These are phyloP conservation scores for Steccherinum ochraceum DNA, from an alignment of 768 basidiomycete genomes.

Conservation along the genomic window DNA sequence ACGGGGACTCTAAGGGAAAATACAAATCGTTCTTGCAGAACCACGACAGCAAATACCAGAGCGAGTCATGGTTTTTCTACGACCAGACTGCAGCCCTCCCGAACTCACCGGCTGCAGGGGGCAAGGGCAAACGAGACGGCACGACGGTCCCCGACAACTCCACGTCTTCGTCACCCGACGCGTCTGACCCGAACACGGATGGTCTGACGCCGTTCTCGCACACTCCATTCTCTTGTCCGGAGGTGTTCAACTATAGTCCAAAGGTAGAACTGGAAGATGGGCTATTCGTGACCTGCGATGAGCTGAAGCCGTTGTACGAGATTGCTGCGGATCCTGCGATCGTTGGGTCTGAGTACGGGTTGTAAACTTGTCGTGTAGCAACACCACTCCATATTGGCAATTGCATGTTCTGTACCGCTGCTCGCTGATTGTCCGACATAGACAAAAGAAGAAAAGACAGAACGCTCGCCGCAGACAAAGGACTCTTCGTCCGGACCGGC, in stretches of 20 bases:
- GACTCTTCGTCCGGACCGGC: no score
- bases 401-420: no score
- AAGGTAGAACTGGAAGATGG: constrained; percentile 35
- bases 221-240: constrained; percentile 33
- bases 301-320: constrained; percentile 34
- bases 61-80: constrained; percentile 40
- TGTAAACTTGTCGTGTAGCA: neutral
- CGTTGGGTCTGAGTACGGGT: neutral
- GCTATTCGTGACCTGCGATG: constrained; percentile 37
- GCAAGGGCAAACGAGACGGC: constrained; percentile 14
- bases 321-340: constrained; percentile 1
- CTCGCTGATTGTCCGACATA: no score
- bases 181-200: neutral
- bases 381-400: no score
- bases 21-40: constrained; percentile 39
- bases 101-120: constrained; percentile 28
- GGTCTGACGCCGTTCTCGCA: neutral
- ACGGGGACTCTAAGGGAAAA: constrained; percentile 47
- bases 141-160: neutral
- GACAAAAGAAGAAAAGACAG: no score
- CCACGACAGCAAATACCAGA: constrained; percentile 25
- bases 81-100: constrained; percentile 36
- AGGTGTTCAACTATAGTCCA: constrained; percentile 24
- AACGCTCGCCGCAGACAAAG: no score
- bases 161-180: neutral